Percentiles rank a stretch among this genome's conserved stretches.
Conservation (phyloP, 345 rosid genomes). For the Iberis pinnata region DNA sequence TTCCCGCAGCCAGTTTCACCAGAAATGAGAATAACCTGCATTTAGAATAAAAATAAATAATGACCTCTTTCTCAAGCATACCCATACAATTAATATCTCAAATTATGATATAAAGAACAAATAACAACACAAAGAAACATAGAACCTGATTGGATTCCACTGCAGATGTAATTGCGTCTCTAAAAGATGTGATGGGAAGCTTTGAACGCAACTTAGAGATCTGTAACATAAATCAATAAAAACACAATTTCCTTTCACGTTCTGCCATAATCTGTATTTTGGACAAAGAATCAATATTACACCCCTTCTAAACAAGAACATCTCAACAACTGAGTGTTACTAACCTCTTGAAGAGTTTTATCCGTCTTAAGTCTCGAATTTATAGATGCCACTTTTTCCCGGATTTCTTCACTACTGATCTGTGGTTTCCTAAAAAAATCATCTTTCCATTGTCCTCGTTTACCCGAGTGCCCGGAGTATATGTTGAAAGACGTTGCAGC, state of each 20-base stretch:
- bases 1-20: conserved; percentile 90
- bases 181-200: conserved; percentile 81
- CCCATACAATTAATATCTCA: conserved; percentile 4
- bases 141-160: conserved; percentile 74
- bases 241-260: conserved; percentile 8
- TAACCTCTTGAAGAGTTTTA: conserved; percentile 57
- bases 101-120: conserved; percentile 10
- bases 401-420: conserved; percentile 43
- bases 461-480: conserved; percentile 29
- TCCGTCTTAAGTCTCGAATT: conserved; percentile 38
- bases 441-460: conserved; percentile 36
- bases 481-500: conserved; percentile 29
- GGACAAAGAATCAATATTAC: too few relatives aligned
- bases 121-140: conserved; percentile 15
- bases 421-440: conserved; percentile 55
- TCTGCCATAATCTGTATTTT: neutral
- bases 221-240: conserved; percentile 42
- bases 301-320: too few relatives aligned
- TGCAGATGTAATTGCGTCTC: conserved; percentile 59
- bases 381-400: conserved; percentile 42
- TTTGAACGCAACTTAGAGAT: conserved; percentile 48
- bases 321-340: too few relatives aligned
- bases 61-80: neutral
- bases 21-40: conserved; percentile 70
- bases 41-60: conserved; percentile 11